These are phyloP conservation scores for Amphibolis antarctica DNA, from an alignment of 106 monocot genomes.

Conservation along the genomic window DNA sequence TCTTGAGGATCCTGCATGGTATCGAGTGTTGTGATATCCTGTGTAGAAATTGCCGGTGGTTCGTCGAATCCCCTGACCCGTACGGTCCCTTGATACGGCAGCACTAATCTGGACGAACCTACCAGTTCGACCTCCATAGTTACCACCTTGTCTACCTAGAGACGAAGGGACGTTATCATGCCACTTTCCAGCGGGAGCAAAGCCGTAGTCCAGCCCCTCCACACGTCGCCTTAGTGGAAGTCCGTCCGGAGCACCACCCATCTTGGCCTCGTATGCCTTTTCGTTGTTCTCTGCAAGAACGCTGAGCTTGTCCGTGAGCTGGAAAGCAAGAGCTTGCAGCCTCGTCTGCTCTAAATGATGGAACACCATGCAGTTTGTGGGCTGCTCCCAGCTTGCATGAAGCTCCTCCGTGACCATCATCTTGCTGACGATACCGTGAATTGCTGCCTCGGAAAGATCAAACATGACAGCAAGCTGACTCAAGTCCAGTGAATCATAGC, in stretches of 20 bases:
- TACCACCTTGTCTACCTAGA: constrained; percentile 36
- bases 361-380: constrained; percentile 63
- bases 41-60: constrained; percentile 15
- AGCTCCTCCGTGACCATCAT: constrained; percentile 88
- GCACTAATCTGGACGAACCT: constrained; percentile 13
- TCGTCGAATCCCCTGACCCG: constrained; percentile 13
- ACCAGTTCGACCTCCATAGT: constrained; percentile 28
- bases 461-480: constrained; percentile 64
- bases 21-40: constrained; percentile 35
- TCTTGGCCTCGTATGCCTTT: constrained; percentile 72
- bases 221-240: constrained; percentile 44
- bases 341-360: constrained; percentile 65
- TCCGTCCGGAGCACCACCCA: constrained; percentile 78
- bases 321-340: constrained; percentile 72
- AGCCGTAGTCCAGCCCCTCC: constrained; percentile 47
- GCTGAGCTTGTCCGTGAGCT: constrained; percentile 76
- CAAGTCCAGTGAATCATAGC: constrained; percentile 72
- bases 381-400: constrained; percentile 92
- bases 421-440: constrained; percentile 74
- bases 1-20: constrained; percentile 19
- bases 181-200: constrained; percentile 43
- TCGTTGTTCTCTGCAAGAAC: constrained; percentile 83
- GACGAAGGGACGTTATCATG: constrained; percentile 51
- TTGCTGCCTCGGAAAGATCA: constrained; percentile 41
- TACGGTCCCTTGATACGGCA: constrained; percentile 24